Base-by-base conservation (phyloP, 805 yeast genomes). In the Blastobotrys terrestris region DNA sequence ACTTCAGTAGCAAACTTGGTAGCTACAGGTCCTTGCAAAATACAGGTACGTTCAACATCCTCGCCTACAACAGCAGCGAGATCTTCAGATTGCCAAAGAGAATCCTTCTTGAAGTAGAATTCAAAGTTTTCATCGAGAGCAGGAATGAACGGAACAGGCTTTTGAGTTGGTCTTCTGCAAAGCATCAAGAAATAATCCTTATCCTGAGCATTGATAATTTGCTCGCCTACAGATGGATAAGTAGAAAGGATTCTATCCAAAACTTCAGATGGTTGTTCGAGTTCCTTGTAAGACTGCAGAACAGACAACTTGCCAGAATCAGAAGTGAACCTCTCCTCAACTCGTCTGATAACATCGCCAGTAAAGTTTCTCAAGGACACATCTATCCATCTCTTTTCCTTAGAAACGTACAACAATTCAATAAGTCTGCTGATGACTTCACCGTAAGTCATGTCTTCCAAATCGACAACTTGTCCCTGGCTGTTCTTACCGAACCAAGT, bases 31-130 rank as follows among this genome's bases (percentile, higher is more conserved):
- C 99, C 98, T 65, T 90, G 97, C 65, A 94, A 79, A 61, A 94
- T 90, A 86, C 99, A 95, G n/a, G 97, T 92, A 79, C 99, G 86
- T 72, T 91, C 91, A 57, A 94, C 98, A 69, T 94, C 99, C 65
- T 86, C 89, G 61, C 79, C 98, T 60, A 88, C 91, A 67, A 94
- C 98, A 55, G 97, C 87, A 69, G 90, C 97, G 67, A 94, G 80
- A 69, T 88, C 92, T 77, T 94, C 98, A 20, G 96, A 87, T 79
- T 94, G 99, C 99, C 99, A 94, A 70, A 94, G 78, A 31, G 98
- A 92, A 72, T 94, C 99, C 77, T 94, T 94, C 83, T 94, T 94
- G 82, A 94, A 94, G 80, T 87, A 94, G 67, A 85, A 83, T 72
- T 94, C 97, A 65, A 94, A 89, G 76, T 88, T 86, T 60, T 88